Conservation (phyloP, 2,329 filamentous ascomycete species). For the Trichoderma breve region DNA sequence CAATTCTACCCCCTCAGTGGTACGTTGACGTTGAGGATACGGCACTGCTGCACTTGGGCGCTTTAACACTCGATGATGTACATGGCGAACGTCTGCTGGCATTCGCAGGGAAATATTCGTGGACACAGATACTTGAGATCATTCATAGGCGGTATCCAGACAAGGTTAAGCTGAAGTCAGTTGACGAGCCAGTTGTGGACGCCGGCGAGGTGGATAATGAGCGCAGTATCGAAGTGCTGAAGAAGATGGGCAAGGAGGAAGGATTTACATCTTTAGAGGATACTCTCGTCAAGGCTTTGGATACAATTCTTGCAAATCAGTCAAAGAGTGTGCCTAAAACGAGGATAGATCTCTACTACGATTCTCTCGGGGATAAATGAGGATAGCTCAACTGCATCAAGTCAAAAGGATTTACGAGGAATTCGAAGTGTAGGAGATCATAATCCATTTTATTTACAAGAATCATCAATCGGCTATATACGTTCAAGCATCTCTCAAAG, state of each 20-base stretch:
- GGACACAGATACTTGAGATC: neutral
- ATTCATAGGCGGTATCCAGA: neutral
- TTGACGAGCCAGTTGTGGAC: neutral
- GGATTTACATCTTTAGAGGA: neutral
- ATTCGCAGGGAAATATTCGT: neutral
- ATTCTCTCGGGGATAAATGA: neutral
- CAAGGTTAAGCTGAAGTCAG: neutral
- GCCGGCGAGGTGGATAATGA: neutral
- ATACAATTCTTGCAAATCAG: neutral
- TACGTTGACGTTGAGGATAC: neutral
- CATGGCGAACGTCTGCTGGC: neutral
- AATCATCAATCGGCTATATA: conserved; percentile 7
- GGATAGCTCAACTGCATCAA: neutral
- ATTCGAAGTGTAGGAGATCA: neutral
- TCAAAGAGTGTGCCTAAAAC: neutral
- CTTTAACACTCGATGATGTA: neutral
- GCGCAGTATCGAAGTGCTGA: neutral
- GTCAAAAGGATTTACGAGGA: neutral
- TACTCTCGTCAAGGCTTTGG: neutral
- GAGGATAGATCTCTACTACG: neutral
- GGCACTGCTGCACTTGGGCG: neutral
- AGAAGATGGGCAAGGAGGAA: neutral
- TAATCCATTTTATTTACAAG: neutral
- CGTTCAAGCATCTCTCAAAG: neutral
- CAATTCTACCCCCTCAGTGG: neutral